Base-by-base conservation (phyloP, 2,329 filamentous ascomycete species). In the Clarireedia homoeocarpa region DNA sequence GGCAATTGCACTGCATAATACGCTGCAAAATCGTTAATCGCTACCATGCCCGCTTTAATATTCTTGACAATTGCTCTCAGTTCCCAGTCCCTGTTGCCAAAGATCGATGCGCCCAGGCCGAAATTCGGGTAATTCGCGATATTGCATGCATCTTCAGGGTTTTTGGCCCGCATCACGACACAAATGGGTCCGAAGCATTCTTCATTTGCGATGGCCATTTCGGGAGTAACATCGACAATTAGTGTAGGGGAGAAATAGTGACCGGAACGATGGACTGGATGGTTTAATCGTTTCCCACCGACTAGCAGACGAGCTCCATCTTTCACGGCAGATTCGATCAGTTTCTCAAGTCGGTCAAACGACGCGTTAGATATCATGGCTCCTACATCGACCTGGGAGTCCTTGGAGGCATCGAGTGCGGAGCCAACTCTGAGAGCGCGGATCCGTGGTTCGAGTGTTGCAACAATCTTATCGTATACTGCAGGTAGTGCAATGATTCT, bases 131-230 rank as follows among this genome's bases (percentile, higher is more conserved):
- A 83, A 73, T 99, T 99, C 54, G 92, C 89, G 51, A 96, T 81
- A 26, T 74, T 66, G 48, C 96, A 85, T 5, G 91, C 83, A 54
- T 88, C 79, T 23, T 72, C 67, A 1, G 81, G 73, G 3, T 79
- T 71, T 0, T 85, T 77, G 17, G 90, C 85, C 58, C 82, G 85
- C 82, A 99, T 89, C 56, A 97, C 69, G 4, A 92, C 80, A 74
- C 95, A 92, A 62, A 99, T 79, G 0, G 94, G 94, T 0, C 88
- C 92, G 71, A 99, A 99, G 66, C 94, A 89, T 72, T 99, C 94
- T 62, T 89, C 85, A 63, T 89, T 86, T 0, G 94, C 91, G 65
- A 99, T 91, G 14, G 75, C 77, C 94, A 99, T 99, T 49, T 80
- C 75, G 0, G 85, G 79, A 0, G 87, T 94, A 5, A 99, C 92